Conservation (phyloP, 106 monocot species). For the Apostasia shenzhenica region DNA sequence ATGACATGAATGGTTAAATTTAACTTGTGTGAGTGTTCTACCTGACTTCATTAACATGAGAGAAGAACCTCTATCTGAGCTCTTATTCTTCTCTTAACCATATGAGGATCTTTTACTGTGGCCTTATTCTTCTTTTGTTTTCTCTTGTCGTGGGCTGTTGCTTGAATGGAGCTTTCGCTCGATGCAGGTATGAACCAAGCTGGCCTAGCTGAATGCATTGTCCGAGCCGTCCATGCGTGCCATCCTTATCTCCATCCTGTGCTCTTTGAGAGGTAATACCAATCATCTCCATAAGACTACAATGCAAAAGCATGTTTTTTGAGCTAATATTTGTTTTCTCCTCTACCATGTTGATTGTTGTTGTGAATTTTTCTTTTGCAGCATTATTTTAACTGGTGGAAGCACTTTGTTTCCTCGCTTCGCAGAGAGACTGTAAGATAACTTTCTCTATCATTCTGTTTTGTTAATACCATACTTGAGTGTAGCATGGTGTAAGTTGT, state of each 20-base stretch:
- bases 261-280: conserved; percentile 71
- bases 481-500: background rate
- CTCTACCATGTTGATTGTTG: background rate
- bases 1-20: too few relatives aligned
- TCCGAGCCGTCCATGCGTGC: conserved; percentile 73
- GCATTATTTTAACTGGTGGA: conserved; percentile 95
- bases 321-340: background rate
- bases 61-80: too few relatives aligned
- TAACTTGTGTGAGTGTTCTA: too few relatives aligned
- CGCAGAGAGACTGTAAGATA: conserved; percentile 76
- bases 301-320: background rate
- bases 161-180: background rate
- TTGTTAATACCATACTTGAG: background rate
- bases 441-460: background rate
- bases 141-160: too few relatives aligned
- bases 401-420: conserved; percentile 85
- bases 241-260: conserved; percentile 90
- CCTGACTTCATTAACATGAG: too few relatives aligned
- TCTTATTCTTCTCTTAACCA: too few relatives aligned
- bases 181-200: conserved; percentile 94
- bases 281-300: background rate
- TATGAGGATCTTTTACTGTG: too few relatives aligned
- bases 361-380: conserved; percentile 22
- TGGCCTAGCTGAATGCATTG: conserved; percentile 87
- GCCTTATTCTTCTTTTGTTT: too few relatives aligned